Conservation (phyloP, 192 early-diverging fungal genomes). For the Gaertneriomyces sp. region DNA sequence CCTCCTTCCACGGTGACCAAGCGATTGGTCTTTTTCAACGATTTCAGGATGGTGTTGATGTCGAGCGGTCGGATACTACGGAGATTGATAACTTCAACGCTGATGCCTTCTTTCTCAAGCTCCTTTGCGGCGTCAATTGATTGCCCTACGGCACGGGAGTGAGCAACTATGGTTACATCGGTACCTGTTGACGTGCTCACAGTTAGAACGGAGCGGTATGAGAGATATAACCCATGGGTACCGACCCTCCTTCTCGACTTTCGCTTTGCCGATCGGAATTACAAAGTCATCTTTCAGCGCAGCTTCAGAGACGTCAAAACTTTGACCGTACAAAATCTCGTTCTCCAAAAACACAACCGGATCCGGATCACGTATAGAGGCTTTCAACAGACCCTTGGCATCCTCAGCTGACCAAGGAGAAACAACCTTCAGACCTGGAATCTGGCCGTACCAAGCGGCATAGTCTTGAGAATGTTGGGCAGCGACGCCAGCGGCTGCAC, state of each 20-base stretch:
- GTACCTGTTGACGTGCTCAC: slow-evolving; percentile 1
- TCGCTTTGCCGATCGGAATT: slow-evolving; percentile 93
- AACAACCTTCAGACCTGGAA: slow-evolving; percentile 94
- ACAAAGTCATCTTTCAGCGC: slow-evolving; percentile 77
- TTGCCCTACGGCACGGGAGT: slow-evolving; percentile 85
- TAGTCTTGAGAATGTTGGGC: slow-evolving; percentile 99
- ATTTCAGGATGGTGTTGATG: slow-evolving; percentile 83
- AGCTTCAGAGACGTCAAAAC: slow-evolving; percentile 79
- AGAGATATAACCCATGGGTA: neutral
- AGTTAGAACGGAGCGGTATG: neutral
- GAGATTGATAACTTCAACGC: slow-evolving; percentile 85
- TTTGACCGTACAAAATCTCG: slow-evolving; percentile 95
- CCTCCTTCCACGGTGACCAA: slow-evolving; percentile 94
- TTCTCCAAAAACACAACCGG: slow-evolving; percentile 95
- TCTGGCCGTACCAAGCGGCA: slow-evolving; percentile 96
- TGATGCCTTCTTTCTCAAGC: slow-evolving; percentile 72
- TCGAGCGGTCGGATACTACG: slow-evolving; percentile 96
- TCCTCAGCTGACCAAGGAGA: slow-evolving; percentile 95
- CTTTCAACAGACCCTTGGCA: slow-evolving; percentile 96
- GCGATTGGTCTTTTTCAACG: slow-evolving; percentile 97
- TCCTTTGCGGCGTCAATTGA: slow-evolving; percentile 82
- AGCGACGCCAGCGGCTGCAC: slow-evolving; percentile 92
- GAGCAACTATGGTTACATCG: slow-evolving; percentile 90
- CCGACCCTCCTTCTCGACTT: slow-evolving; percentile 66
- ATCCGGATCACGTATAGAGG: slow-evolving; percentile 96